Conservation (phyloP, 2,329 filamentous ascomycete genomes). For the Lecanosticta acicola region DNA sequence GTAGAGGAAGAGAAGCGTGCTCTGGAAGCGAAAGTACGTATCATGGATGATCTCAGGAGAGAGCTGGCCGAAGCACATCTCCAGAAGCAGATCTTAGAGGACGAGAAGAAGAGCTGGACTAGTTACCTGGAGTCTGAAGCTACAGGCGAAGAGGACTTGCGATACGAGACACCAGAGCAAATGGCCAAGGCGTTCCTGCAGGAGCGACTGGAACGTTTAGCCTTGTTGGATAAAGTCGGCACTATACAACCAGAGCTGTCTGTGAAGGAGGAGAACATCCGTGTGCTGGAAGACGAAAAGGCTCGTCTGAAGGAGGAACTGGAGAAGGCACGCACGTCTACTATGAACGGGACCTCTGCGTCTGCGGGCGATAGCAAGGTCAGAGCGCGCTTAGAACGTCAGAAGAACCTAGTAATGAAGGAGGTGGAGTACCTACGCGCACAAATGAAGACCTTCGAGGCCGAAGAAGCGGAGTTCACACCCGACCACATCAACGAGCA, state of each 20-base stretch:
- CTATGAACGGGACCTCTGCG: constrained; percentile 28
- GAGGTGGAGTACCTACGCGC: constrained; percentile 92
- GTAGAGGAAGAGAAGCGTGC: constrained; percentile 92
- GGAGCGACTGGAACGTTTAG: constrained; percentile 72
- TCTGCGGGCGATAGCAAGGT: constrained; percentile 48
- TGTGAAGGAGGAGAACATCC: constrained; percentile 71
- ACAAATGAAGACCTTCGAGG: constrained; percentile 79
- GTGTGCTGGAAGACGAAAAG: constrained; percentile 65
- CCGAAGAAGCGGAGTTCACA: constrained; percentile 81
- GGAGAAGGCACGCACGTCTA: constrained; percentile 56
- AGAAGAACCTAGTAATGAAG: constrained; percentile 77
- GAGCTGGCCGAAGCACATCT: constrained; percentile 75
- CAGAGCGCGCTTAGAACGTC: constrained; percentile 72
- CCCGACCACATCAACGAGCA: constrained; percentile 71
- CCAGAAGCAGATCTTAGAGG: constrained; percentile 79
- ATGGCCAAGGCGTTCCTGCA: constrained; percentile 78
- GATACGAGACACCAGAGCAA: constrained; percentile 83
- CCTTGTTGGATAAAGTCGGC: constrained; percentile 75
- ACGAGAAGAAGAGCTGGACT: constrained; percentile 82
- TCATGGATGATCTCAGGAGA: constrained; percentile 66
- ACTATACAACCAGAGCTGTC: constrained; percentile 69
- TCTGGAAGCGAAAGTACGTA: constrained; percentile 69
- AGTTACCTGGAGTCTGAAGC: constrained; percentile 70
- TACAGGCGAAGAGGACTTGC: constrained; percentile 54
- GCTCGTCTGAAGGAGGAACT: constrained; percentile 60